Evolutionary conservation across 2,329 filamentous ascomycete species (phyloP).

Genomic region (Fusarium subtropicale): DNA sequence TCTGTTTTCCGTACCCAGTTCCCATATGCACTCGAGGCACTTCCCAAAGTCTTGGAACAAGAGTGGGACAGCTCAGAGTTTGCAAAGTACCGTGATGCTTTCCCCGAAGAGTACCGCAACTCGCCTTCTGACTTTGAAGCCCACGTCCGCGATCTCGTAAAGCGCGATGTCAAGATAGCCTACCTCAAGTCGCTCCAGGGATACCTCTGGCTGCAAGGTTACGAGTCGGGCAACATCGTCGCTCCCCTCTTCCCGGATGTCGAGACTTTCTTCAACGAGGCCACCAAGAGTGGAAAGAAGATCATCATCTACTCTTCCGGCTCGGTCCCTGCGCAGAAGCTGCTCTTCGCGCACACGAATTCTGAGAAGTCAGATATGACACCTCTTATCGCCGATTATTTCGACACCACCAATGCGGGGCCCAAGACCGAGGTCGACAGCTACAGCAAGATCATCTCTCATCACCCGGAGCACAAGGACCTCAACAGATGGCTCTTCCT

Average conservation of each 20-base stretch:
- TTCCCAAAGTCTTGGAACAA: conserved; percentile 71
- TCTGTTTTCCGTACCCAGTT: conserved; percentile 64
- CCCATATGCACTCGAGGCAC: conserved; percentile 77
- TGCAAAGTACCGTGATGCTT: conserved; percentile 75
- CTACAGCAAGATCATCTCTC: conserved; percentile 72
- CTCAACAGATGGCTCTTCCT: conserved; percentile 76
- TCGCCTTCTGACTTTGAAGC: conserved; percentile 70
- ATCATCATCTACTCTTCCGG: conserved; percentile 86
- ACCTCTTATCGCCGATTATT: conserved; percentile 72
- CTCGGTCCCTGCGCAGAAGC: conserved; percentile 82
- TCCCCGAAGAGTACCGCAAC: conserved; percentile 72
- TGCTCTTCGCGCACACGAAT: conserved; percentile 77
- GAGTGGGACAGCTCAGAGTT: conserved; percentile 77
- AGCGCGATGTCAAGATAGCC: conserved; percentile 77
- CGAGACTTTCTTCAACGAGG: conserved; percentile 68
- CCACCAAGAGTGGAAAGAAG: conserved; percentile 65
- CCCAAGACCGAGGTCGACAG: conserved; percentile 75
- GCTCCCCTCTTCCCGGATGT: conserved; percentile 83
- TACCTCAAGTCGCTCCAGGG: conserved; percentile 86
- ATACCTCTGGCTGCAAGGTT: conserved; percentile 81
- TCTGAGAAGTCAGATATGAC: conserved; percentile 69
- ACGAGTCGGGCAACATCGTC: conserved; percentile 74
- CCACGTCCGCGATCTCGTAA: conserved; percentile 77
- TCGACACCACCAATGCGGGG: conserved; percentile 85
- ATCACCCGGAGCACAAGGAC: conserved; percentile 55